These are phyloP conservation scores for Otatea glauca DNA, from an alignment of 176 grass and related monocot species.

Conservation along the genomic window DNA sequence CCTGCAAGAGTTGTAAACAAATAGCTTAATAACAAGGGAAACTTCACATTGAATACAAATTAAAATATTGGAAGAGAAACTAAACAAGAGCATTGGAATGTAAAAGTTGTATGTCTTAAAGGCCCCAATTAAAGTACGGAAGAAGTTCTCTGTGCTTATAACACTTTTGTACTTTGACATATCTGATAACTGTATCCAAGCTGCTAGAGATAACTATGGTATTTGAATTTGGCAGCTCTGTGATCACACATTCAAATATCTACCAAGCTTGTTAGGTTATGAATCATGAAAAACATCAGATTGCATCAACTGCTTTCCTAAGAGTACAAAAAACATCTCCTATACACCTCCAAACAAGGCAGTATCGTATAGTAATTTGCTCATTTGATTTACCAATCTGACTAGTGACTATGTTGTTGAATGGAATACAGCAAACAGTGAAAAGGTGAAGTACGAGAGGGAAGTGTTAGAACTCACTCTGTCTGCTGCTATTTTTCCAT, in stretches of 20 bases:
- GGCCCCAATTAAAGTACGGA: background rate
- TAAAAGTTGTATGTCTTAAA: constrained; percentile 4
- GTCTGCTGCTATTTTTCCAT: background rate
- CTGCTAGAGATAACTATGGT: background rate
- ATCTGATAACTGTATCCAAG: constrained; percentile 21
- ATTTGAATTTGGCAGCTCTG: constrained; percentile 7
- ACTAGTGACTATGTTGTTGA: background rate
- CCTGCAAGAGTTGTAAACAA: constrained; percentile 55
- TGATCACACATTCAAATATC: background rate
- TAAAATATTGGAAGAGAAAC: constrained; percentile 25
- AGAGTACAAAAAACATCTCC: background rate
- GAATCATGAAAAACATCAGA: background rate
- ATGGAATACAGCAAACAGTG: background rate
- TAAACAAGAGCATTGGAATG: background rate
- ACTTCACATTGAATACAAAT: constrained; percentile 13
- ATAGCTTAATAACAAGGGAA: constrained; percentile 18
- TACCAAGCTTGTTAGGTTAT: background rate
- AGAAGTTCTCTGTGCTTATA: background rate
- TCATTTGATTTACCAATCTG: background rate
- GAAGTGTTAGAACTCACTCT: background rate
- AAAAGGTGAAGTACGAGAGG: background rate
- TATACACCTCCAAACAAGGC: background rate
- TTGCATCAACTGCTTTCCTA: background rate
- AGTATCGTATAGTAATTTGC: background rate
- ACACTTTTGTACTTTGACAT: background rate